Base-by-base conservation (phyloP, 805 yeast genomes). In the Cyberlindnera suaveolens region DNA sequence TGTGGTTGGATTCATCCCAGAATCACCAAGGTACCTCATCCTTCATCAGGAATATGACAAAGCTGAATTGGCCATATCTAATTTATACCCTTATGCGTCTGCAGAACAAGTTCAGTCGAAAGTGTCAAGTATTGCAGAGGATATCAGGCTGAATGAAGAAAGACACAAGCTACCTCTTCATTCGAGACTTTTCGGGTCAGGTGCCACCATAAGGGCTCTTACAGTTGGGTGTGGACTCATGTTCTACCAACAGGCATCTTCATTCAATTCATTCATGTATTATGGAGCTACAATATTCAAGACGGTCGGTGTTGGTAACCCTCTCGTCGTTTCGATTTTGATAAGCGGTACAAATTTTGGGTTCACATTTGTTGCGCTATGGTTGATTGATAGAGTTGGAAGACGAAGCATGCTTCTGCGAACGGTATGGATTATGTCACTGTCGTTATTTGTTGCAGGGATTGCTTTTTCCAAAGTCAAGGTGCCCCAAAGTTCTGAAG, bases 231-330 rank as follows among this genome's bases (percentile, higher is more conserved):
- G 77, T 50, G 72, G 73, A 16, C 58, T 79, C 35, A 66, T 77
- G 69, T 66, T 75, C 48, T 69, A 75, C 49, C 84, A 79, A 55
- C 84, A 78, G 58, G 65, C 72, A 40, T 70, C 78, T n/a, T 84
- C 84, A 42, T 73, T 77, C 56, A 78, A 78, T 61, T 77, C 80
- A 34, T 77, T 79, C 54, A 76, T 78, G 73, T 78, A 77, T 60
- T 79, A 78, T 53, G 75, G 80, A 6, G 74, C 82, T 9, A 67
- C 80, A 13, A 70, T 79, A 37, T 77, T 79, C 65, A 58, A 70
- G 42, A 68, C 72, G 17, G 68, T 76, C 17, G 78, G 80, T 4
- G 62, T 74, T 49, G 53, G 64, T 9, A 74, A 77, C 54, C 79
- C 83, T n/a, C 66, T 78, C 53, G 57, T 71, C 35, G 77, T 80